Evolutionary conservation across 2,329 filamentous ascomycete genomes (phyloP), one percentile per base, ranked within the genome.

Genomic region (Ceratocystiopsis minuta): DNA sequence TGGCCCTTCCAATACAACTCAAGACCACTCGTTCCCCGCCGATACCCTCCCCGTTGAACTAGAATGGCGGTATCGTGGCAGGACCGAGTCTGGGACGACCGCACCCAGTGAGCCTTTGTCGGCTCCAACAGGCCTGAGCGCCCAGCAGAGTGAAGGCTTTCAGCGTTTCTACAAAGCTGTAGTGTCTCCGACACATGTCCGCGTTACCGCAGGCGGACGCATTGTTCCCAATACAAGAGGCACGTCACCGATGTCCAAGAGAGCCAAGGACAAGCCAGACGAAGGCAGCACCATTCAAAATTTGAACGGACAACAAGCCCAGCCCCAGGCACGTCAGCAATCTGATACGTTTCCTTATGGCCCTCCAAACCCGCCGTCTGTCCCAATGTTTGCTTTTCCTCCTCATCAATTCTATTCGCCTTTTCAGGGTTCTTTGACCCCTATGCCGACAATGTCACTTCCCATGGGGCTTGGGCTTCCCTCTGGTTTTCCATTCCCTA

Each of bases 121-220:
- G 40, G 72, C 72, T 17, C 73, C 73, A 12, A 55, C 63, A 16
- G 69, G 64, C 10, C 55, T 69, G 32, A 57, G 55, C 34, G 67
- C 70, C 20, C 74, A 78, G 53, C 67, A 70, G 49, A 67, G 66
- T 32, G 72, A 78, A 53, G 75, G 75, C n/a, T 80, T 80, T 49
- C 69, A 76, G 54, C 65, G 68, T 41, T 80, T 80, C 53, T 78
- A 75, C 58, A 74, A 75, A 53, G 73, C 75, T 12, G 75, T 79
- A n/a, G 66, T 72, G 5, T 80, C 75, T 32, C 75, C 75, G 9
- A 75, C 72, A 14, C 73, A 79, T 54, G 68, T 79, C 47, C 70
- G 75, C 15, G 75, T 80, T 39, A 80, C 75, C 16, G 75, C 75
- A 45, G 74, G 75, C 44, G 75, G 75, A 36, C 66, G 73, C 34